These are phyloP conservation scores for Leccinum ochraceum DNA, from an alignment of 768 basidiomycete genomes.

Conservation along the genomic window DNA sequence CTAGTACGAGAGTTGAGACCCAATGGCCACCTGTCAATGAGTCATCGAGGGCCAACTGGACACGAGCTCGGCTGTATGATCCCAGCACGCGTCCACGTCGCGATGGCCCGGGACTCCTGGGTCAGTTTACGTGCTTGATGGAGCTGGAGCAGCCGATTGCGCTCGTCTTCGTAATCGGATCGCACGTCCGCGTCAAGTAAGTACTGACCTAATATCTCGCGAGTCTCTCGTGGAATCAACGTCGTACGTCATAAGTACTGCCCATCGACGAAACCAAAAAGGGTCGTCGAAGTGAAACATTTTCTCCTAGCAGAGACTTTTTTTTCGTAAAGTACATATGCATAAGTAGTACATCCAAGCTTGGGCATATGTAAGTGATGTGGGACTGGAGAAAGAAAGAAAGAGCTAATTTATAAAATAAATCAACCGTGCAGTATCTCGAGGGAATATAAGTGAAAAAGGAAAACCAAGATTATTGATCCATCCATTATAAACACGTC, in stretches of 20 bases:
- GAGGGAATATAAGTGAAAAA: neutral
- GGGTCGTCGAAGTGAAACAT: neutral
- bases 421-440: slow-evolving; percentile 14
- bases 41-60: neutral
- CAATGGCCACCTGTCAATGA: neutral
- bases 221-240: neutral
- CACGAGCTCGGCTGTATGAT: neutral
- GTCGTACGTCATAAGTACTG: no score
- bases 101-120: no score
- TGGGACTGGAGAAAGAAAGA: neutral
- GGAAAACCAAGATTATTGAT: slow-evolving; percentile 5
- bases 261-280: neutral
- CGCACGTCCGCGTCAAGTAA: neutral
- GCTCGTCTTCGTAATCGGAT: neutral
- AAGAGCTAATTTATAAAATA: slow-evolving; percentile 27
- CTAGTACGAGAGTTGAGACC: no score
- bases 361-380: neutral
- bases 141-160: neutral
- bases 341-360: neutral
- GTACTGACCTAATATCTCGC: neutral
- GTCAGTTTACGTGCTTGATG: neutral
- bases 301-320: neutral
- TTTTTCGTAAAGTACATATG: slow-evolving; percentile 19
- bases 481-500: slow-evolving; percentile 1
- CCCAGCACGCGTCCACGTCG: no score